These are phyloP conservation scores for Carex parvula DNA, from an alignment of 176 grass and related monocot species.

Conservation along the genomic window DNA sequence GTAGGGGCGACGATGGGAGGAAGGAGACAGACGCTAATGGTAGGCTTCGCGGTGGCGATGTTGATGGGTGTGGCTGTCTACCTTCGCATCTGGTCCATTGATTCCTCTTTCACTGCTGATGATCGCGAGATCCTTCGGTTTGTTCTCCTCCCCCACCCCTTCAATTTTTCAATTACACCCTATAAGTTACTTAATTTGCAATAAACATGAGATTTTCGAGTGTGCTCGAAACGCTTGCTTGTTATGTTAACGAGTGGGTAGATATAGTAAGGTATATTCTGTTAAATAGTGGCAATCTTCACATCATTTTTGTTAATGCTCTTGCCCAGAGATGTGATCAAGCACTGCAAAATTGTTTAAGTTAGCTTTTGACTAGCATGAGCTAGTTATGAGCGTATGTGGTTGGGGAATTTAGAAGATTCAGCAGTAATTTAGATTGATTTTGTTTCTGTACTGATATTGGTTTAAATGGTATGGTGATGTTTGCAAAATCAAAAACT, in stretches of 20 bases:
- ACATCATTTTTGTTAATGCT: background rate
- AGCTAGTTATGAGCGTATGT: background rate
- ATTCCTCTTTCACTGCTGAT: slow-evolving; percentile 31
- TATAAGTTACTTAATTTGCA: background rate
- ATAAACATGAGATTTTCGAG: background rate
- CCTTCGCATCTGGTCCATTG: slow-evolving; percentile 32
- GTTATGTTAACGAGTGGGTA: background rate
- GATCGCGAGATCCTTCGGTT: slow-evolving; percentile 38
- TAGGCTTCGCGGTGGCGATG: slow-evolving; percentile 31
- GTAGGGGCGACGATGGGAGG: slow-evolving; percentile 2
- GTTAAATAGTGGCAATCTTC: background rate
- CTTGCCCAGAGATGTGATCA: background rate
- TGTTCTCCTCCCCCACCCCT: background rate
- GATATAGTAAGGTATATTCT: background rate
- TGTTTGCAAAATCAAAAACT: background rate
- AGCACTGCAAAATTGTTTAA: background rate
- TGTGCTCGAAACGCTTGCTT: background rate
- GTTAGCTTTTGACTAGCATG: background rate
- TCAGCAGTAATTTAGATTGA: background rate
- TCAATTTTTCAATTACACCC: background rate
- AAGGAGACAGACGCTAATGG: slow-evolving; percentile 20
- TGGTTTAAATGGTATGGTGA: background rate
- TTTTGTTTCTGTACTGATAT: background rate
- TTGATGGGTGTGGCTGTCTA: slow-evolving; percentile 26
- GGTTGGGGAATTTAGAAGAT: background rate